Evolutionary conservation across 2,329 filamentous ascomycete species (phyloP), one percentile per base, ranked within the genome.

Genomic region (Fusarium clavum): DNA sequence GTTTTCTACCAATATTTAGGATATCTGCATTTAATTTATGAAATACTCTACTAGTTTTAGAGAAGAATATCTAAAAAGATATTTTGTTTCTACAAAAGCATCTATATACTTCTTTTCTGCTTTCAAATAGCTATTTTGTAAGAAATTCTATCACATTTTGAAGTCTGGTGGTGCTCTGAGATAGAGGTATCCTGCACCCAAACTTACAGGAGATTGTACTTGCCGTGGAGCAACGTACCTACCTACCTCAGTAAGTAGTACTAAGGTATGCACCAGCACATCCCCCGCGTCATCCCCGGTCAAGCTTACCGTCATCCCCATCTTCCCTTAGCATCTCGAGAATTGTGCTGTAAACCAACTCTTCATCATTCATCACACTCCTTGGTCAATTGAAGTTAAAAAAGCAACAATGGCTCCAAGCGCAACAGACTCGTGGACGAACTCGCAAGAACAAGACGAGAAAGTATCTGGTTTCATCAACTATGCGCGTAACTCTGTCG

Each of bases 401-500:
- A 14, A 13, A 14, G 13, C 14, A 14, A 47, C 48, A 40, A 71
- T 71, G 69, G 27, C 69, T 22, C 69, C 69, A 27, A 46, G 49
- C 44, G 56, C 54, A 43, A 56, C 61, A 12, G 27, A 55, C 41
- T 66, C 68, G 14, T 51, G 71, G 74, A 64, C 62, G 73, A 14
- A 65, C 70, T n/a, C 78, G 54, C 74, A 76, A 55, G 74, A 82
- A 53, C 74, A 76, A 55, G 74, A 82, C 14, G 77, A 73, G 24
- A 57, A 49, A 57, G 80, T 80, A 47, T 74, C 77, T 20, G 78
- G 78, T 53, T 70, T 83, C 27, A 73, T 81, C 65, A 76, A 78
- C 59, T 83, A 82, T 71, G 78, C 80, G 53, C 83, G 83, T 64
- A 80, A 79, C 61, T 82, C 83, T 57, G 72, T 86, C 56, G 81